phyloP scores from a whole-genome alignment of 1,284 basidiomycete genomes.

The Pascua guehoae region DNA sequence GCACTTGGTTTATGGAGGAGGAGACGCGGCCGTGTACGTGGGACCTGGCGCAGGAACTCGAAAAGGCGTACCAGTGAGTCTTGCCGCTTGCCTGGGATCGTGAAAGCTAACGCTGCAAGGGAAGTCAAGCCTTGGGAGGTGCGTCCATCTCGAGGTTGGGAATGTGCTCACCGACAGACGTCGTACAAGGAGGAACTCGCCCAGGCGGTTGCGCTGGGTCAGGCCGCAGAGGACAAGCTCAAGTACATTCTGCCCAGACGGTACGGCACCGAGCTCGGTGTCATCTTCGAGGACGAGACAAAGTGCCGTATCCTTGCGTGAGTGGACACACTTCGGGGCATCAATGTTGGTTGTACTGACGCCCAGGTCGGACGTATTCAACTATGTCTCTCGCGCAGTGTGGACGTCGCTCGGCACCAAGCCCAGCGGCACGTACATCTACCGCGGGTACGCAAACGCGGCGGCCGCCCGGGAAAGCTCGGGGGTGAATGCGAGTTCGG shows the following conservation, averaged over 20 bases:
- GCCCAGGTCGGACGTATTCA: slow-evolving; percentile 38
- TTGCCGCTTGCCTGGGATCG: too few species aligned
- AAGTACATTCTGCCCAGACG: slow-evolving; percentile 48
- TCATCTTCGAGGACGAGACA: slow-evolving; percentile 54
- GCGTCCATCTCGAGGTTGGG: not conserved
- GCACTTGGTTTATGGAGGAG: slow-evolving; percentile 54
- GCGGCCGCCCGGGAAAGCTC: slow-evolving; percentile 18
- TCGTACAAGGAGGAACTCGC: slow-evolving; percentile 55
- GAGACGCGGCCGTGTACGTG: slow-evolving; percentile 51
- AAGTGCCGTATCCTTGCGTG: slow-evolving; percentile 51
- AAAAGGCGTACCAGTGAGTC: slow-evolving; percentile 50
- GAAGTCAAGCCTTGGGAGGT: slow-evolving; percentile 47
- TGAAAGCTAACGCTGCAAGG: slow-evolving; percentile 22
- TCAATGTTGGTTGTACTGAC: not conserved
- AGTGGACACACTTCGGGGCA: slow-evolving; percentile 12
- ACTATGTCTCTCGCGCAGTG: slow-evolving; percentile 44
- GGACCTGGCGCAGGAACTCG: slow-evolving; percentile 54
- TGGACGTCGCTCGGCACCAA: slow-evolving; percentile 45
- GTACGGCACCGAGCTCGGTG: slow-evolving; percentile 46
- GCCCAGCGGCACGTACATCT: slow-evolving; percentile 49
- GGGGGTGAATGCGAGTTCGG: not conserved
- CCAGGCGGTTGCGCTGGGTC: slow-evolving; percentile 51
- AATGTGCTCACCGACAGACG: slow-evolving; percentile 23
- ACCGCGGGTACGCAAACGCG: slow-evolving; percentile 52
- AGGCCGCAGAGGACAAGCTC: slow-evolving; percentile 56